A percentile compares a stretch with the other conserved stretches of the same genome.
phyloP scores from a whole-genome alignment of 306 rosid species.

The Carpinus fangiana region DNA sequence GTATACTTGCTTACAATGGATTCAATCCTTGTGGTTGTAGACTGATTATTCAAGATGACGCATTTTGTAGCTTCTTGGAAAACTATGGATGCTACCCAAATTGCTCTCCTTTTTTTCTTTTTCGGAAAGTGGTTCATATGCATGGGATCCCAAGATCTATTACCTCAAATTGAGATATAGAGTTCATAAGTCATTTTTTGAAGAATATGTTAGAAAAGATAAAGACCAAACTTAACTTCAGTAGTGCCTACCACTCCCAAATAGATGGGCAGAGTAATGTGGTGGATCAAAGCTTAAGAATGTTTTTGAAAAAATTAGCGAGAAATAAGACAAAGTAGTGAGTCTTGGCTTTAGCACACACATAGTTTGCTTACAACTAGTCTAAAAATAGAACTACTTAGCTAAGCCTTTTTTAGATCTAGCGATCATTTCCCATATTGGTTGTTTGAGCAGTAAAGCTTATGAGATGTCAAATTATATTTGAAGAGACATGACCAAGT shows the following conservation, averaged over 20 bases:
- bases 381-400: background rate
- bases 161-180: background rate
- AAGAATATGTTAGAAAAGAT: background rate
- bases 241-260: background rate
- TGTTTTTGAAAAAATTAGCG: too few relatives aligned
- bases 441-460: background rate
- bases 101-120: background rate
- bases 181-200: background rate
- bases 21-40: background rate
- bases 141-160: too few relatives aligned
- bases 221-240: too few relatives aligned
- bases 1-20: background rate
- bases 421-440: background rate
- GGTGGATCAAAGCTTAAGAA: background rate
- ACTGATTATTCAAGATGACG: background rate
- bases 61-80: background rate
- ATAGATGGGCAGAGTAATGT: background rate
- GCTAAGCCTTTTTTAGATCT: background rate
- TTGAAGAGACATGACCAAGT: background rate
- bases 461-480: background rate
- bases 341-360: background rate
- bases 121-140: too few relatives aligned
- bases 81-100: background rate
- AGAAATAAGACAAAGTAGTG: background rate
- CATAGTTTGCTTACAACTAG: background rate